Conservation (phyloP, 2,329 filamentous ascomycete genomes). For the Gremmenia infestans region DNA sequence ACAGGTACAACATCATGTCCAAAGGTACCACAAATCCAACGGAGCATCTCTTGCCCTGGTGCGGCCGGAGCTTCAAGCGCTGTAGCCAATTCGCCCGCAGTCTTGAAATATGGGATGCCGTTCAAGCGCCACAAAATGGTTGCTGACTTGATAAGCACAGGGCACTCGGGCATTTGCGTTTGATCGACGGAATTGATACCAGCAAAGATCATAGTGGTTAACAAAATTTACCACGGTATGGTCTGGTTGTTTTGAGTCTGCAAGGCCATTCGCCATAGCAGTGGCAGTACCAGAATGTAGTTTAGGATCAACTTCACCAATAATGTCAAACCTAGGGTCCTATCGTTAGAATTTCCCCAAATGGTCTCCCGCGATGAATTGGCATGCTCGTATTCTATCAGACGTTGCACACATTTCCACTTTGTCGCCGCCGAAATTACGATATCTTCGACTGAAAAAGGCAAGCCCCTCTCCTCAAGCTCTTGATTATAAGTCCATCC, state of each 20-base stretch:
- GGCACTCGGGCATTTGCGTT: not conserved
- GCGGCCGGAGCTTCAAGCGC: not conserved
- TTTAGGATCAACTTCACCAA: not conserved
- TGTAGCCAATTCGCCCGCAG: not conserved
- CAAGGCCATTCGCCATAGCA: not conserved
- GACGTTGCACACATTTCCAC: not conserved
- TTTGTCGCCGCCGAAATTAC: not conserved
- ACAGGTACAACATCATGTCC: not conserved
- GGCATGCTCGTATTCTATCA: not conserved
- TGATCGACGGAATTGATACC: not conserved
- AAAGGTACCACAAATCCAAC: not conserved
- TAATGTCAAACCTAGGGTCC: not conserved
- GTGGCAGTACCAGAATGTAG: not conserved
- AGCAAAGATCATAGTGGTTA: not conserved
- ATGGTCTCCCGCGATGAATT: not conserved
- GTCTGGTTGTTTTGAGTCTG: not conserved
- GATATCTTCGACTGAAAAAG: too few relatives aligned
- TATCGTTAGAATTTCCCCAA: not conserved
- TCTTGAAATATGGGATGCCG: not conserved
- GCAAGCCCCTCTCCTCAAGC: not conserved
- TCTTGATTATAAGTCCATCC: not conserved
- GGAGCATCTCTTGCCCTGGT: not conserved
- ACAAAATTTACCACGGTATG: not conserved
- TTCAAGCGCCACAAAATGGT: not conserved
- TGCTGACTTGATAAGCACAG: not conserved